Conservation (phyloP, 345 rosid genomes). For the Adansonia digitata region DNA sequence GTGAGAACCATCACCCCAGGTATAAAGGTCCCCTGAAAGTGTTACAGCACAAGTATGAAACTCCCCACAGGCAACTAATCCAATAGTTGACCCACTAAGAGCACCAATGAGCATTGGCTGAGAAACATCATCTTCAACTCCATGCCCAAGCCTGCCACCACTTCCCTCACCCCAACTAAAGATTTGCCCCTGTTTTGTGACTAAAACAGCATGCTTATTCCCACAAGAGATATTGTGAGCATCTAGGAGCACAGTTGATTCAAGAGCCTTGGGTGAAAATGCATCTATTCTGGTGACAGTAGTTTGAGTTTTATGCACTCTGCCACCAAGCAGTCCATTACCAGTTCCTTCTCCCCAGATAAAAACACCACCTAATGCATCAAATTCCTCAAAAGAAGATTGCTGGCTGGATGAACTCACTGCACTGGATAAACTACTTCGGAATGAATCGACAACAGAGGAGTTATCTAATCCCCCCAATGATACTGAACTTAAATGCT, state of each 20-base stretch:
- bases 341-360: constrained; percentile 5
- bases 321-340: background rate
- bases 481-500: constrained; percentile 22
- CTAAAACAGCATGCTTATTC: constrained; percentile 6
- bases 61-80: constrained; percentile 67
- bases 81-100: constrained; percentile 41
- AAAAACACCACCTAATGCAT: constrained; percentile 2
- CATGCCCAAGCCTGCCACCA: background rate
- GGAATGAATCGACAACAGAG: constrained; percentile 9
- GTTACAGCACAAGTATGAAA: constrained; percentile 70
- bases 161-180: constrained; percentile 9
- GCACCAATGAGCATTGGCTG: constrained; percentile 55
- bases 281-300: background rate
- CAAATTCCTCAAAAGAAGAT: background rate
- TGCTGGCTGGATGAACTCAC: background rate
- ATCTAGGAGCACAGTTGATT: background rate
- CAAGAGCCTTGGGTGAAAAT: constrained; percentile 3
- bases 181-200: constrained; percentile 16
- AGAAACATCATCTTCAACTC: constrained; percentile 38
- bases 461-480: constrained; percentile 35
- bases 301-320: background rate
- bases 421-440: background rate
- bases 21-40: constrained; percentile 54
- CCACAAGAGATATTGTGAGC: constrained; percentile 7
- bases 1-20: constrained; percentile 59